Evolutionary conservation across 176 grass and related monocot species (phyloP).

Genomic region (barley (Hordeum vulgare)): DNA sequence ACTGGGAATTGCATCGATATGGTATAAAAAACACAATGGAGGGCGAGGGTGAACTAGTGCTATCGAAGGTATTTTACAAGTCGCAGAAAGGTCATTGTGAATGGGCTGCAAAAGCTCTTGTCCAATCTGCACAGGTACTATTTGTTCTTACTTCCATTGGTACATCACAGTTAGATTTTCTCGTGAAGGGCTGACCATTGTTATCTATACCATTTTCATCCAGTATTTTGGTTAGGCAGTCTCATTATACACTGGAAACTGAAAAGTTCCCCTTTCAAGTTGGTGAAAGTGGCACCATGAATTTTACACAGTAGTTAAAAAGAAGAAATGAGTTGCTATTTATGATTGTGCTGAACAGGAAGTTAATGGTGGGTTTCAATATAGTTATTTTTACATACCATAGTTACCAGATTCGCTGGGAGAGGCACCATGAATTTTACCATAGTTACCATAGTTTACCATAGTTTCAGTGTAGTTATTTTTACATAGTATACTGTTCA

Average conservation of each 20-base stretch:
- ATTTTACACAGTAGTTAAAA: not conserved
- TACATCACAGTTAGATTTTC: not conserved
- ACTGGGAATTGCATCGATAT: conserved; percentile 72
- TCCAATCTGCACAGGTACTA: conserved; percentile 12
- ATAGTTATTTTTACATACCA: not conserved
- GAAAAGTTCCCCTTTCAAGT: not conserved
- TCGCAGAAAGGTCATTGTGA: conserved; percentile 8
- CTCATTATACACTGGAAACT: not conserved
- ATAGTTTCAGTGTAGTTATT: too few species aligned
- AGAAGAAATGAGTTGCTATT: not conserved
- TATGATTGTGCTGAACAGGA: not conserved
- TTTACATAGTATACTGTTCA: not conserved
- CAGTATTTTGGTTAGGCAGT: not conserved
- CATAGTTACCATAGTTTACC: too few species aligned
- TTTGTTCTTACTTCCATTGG: not conserved
- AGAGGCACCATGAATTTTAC: too few species aligned
- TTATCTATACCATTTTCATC: not conserved
- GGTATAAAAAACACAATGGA: conserved; percentile 27
- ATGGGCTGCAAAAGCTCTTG: not conserved
- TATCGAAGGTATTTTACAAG: conserved; percentile 63
- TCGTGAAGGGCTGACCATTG: not conserved
- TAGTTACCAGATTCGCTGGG: too few species aligned
- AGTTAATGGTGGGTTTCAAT: not conserved
- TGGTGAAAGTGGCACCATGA: not conserved
- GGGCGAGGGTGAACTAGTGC: conserved; percentile 44